Evolutionary conservation across 805 yeast species (phyloP).

Genomic region (Candida pini): DNA sequence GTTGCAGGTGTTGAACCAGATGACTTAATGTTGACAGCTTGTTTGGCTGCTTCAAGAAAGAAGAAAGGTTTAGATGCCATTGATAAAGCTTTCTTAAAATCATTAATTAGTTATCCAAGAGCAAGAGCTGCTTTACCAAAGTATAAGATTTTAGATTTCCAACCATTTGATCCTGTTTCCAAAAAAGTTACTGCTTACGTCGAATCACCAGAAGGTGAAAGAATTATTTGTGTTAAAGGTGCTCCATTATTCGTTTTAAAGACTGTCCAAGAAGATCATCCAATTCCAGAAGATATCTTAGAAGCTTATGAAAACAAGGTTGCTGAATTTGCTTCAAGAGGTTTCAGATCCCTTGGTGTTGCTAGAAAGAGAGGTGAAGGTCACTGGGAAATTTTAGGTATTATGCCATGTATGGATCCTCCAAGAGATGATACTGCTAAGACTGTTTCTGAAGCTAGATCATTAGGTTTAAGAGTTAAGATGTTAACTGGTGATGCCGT

Average conservation of each 20-base stretch:
- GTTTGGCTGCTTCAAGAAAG: slow-evolving; percentile 92
- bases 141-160: slow-evolving; percentile 90
- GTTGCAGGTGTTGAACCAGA: slow-evolving; percentile 96
- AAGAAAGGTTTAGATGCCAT: slow-evolving; percentile 93
- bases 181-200: slow-evolving; percentile 92
- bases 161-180: slow-evolving; percentile 95
- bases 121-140: slow-evolving; percentile 86
- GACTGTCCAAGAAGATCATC: slow-evolving; percentile 95
- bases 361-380: slow-evolving; percentile 97
- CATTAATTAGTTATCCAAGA: slow-evolving; percentile 79
- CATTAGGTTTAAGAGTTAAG: slow-evolving; percentile 87
- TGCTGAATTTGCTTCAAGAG: slow-evolving; percentile 94
- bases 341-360: slow-evolving; percentile 96
- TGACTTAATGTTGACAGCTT: slow-evolving; percentile 89
- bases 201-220: slow-evolving; percentile 91
- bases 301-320: slow-evolving; percentile 94
- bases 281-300: slow-evolving; percentile 86
- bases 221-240: slow-evolving; percentile 92
- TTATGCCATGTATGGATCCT: slow-evolving; percentile 98
- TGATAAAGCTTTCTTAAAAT: slow-evolving; percentile 88
- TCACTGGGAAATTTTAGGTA: slow-evolving; percentile 95
- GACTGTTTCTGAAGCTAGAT: slow-evolving; percentile 85
- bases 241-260: slow-evolving; percentile 93
- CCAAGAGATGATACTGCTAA: slow-evolving; percentile 97
- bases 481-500: slow-evolving; percentile 99